Base-by-base conservation (phyloP, 441 rosid genomes). In the Mallotus japonicus region DNA sequence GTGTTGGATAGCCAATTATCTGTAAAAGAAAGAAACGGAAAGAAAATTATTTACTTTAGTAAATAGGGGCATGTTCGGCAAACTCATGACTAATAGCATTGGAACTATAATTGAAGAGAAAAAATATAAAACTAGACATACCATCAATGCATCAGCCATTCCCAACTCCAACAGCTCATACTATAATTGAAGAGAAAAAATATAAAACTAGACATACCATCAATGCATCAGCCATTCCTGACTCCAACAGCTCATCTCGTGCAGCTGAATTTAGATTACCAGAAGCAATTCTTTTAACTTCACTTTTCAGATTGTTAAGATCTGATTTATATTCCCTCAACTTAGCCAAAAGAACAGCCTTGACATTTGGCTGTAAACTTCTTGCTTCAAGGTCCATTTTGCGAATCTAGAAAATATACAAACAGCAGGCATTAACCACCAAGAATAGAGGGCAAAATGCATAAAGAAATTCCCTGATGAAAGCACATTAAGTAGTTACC, bases 301-400 rank as follows among this genome's bases (percentile, higher is more conserved):
- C 91, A 67, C 80, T 88, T 81, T 96, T 96, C 55, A 96, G 83
- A 81, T 93, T 92, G 97, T 90, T 96, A 34, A 93, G 83, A 88
- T 96, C 99, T 6, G 98, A 92, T 75, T 92, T 93, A 69, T 89
- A 92, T 73, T 96, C 99, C 85, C 98, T 85, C 75, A 96, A 58
- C 82, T 96, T 96, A 75, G 91, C 83, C 76, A 96, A 91, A 81
- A 93, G 98, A 34, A 80, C 88, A 63, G 92, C 90, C 82, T 89
- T 93, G 57, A 87, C 83, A 83, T 84, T 87, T 57, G 99, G 97
- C 68, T 79, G 98, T 75, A 96, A 88, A 67, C 87, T 92, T 83
- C 99, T 93, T 15, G 97, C 99, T 80, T 93, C 98, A 20, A 89
- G 87, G 83, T 96, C 98, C 99, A 96, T 92, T 79, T 93, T 96